phyloP scores from a whole-genome alignment of 441 rosid species.

The Rhodomyrtus psidioides region DNA sequence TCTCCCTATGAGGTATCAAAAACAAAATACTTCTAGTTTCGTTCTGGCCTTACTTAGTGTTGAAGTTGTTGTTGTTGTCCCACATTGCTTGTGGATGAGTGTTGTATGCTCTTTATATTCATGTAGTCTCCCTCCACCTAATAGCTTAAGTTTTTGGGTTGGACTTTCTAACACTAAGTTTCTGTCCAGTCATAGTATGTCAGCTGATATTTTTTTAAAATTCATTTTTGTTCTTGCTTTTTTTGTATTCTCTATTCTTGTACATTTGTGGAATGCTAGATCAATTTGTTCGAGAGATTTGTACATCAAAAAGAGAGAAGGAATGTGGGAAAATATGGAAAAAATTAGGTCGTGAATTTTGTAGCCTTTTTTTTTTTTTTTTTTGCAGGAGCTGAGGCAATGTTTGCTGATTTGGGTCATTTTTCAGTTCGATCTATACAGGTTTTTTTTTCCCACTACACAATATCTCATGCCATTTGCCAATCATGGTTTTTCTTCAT shows the following conservation, averaged over 20 bases:
- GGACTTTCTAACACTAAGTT: too few relatives aligned
- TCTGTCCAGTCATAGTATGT: neutral
- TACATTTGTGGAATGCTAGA: neutral
- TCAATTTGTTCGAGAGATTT: neutral
- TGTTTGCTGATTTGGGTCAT: conserved; percentile 98
- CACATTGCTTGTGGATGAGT: too few relatives aligned
- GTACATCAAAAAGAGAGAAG: neutral
- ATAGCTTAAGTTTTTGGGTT: too few relatives aligned
- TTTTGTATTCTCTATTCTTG: neutral
- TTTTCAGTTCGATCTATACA: conserved; percentile 82
- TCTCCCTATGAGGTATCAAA: neutral
- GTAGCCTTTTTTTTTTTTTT: too few relatives aligned
- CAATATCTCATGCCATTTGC: neutral
- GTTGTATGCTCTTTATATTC: too few relatives aligned
- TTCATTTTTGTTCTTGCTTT: neutral
- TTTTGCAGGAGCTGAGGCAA: conserved; percentile 87
- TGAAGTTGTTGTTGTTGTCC: too few relatives aligned
- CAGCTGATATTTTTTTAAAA: neutral
- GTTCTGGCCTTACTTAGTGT: neutral
- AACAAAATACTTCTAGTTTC: neutral
- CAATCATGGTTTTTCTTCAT: conserved; percentile 1
- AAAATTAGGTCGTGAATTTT: neutral
- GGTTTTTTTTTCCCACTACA: conserved; percentile 27
- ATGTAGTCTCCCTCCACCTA: too few relatives aligned
- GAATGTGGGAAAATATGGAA: neutral